Conservation (phyloP, 1,139 yeast species). For the Tardiomyces depauwii region DNA sequence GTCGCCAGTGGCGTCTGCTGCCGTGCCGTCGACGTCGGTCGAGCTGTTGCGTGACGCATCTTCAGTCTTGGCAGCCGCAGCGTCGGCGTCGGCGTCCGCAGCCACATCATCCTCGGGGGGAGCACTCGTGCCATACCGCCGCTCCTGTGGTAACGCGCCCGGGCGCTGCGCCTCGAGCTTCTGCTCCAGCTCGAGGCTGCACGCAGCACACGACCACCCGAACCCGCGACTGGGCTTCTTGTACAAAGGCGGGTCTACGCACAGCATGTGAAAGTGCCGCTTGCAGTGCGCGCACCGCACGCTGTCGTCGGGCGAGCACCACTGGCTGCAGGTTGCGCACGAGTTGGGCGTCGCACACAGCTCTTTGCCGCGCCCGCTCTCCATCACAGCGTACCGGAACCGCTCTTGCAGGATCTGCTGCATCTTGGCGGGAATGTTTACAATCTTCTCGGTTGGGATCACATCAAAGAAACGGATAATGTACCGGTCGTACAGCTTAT, state of each 20-base stretch:
- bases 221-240: constrained; percentile 81
- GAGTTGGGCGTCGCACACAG: constrained; percentile 53
- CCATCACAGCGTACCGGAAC: constrained; percentile 66
- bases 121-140: constrained; percentile 1
- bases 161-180: background rate
- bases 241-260: constrained; percentile 75
- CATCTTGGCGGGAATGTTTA: constrained; percentile 49
- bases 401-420: constrained; percentile 54
- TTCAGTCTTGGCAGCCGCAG: too few relatives aligned
- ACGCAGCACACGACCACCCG: constrained; percentile 85
- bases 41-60: background rate
- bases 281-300: constrained; percentile 77
- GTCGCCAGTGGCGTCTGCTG: constrained; percentile 1
- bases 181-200: constrained; percentile 39
- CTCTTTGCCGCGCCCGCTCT: constrained; percentile 56
- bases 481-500: constrained; percentile 76
- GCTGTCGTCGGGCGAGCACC: constrained; percentile 72
- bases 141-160: background rate
- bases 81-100: constrained; percentile 2
- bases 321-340: constrained; percentile 69
- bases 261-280: constrained; percentile 62
- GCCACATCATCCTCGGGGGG: background rate
- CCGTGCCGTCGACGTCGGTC: background rate
- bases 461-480: constrained; percentile 79
- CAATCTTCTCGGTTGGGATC: constrained; percentile 44